A percentile compares a stretch with the other conserved stretches of the same genome.
phyloP scores from a whole-genome alignment of 2,329 filamentous ascomycete species.

The Chalara sp. region DNA sequence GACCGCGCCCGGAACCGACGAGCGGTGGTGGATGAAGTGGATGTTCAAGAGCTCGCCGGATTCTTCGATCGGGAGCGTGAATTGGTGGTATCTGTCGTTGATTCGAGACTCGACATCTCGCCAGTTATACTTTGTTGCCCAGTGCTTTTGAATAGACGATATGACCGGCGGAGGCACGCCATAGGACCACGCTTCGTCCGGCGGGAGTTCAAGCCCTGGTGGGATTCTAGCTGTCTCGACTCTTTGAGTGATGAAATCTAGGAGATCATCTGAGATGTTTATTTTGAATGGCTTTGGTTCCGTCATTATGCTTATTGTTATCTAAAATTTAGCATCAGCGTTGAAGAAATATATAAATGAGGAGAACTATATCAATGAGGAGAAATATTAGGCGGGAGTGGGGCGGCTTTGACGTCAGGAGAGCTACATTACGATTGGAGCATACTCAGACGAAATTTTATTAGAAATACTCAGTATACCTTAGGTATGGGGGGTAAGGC shows the following conservation, averaged over 20 bases:
- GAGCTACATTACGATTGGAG: no score
- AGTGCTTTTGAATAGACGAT: conserved; percentile 17
- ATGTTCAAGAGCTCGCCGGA: conserved; percentile 26
- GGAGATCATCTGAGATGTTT: conserved; percentile 16
- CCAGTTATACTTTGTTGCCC: conserved; percentile 25
- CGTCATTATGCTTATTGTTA: background rate
- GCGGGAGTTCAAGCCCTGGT: conserved; percentile 9
- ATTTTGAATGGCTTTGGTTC: conserved; percentile 18
- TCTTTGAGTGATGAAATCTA: conserved; percentile 19
- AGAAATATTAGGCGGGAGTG: no score
- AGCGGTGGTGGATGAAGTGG: conserved; percentile 27
- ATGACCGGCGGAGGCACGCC: conserved; percentile 13
- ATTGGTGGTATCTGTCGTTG: conserved; percentile 23
- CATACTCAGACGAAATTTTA: no score
- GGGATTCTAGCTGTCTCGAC: conserved; percentile 20
- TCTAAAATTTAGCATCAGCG: no score
- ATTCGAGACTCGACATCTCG: conserved; percentile 20
- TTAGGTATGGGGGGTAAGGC: no score
- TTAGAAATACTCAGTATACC: no score
- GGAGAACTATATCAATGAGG: no score
- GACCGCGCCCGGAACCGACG: conserved; percentile 25
- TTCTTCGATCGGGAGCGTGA: conserved; percentile 21
- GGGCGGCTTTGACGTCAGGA: no score
- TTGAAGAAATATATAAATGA: no score
- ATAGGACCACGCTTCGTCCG: conserved; percentile 13